These are phyloP conservation scores for Candida chilensis DNA, from an alignment of 805 yeast species.

Conservation along the genomic window DNA sequence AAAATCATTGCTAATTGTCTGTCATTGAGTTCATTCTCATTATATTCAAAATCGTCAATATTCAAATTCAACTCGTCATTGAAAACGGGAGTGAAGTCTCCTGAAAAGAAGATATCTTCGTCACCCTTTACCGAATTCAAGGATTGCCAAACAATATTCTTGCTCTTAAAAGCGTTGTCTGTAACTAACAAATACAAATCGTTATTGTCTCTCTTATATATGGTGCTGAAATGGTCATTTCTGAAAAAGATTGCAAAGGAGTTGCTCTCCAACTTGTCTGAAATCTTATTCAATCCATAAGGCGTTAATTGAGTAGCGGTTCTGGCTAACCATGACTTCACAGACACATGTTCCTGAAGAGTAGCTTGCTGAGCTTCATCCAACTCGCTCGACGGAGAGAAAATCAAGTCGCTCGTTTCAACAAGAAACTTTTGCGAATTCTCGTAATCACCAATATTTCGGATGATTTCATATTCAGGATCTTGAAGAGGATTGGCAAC, in stretches of 20 bases:
- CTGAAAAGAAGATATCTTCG: slow-evolving; percentile 63
- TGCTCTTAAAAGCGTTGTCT: slow-evolving; percentile 53
- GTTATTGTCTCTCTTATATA: slow-evolving; percentile 38
- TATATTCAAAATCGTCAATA: slow-evolving; percentile 5
- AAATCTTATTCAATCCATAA: slow-evolving; percentile 47
- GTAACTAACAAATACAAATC: slow-evolving; percentile 62
- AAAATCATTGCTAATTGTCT: slow-evolving; percentile 31
- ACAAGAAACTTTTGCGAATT: slow-evolving; percentile 49
- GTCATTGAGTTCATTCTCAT: slow-evolving; percentile 21
- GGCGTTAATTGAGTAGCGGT: slow-evolving; percentile 73
- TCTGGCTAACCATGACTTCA: slow-evolving; percentile 31
- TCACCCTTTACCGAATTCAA: slow-evolving; percentile 58
- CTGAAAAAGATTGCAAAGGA: slow-evolving; percentile 70
- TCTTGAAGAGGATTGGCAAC: slow-evolving; percentile 31
- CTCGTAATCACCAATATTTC: slow-evolving; percentile 29
- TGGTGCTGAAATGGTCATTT: slow-evolving; percentile 81
- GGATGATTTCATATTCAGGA: slow-evolving; percentile 4
- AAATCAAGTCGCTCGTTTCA: slow-evolving; percentile 2
- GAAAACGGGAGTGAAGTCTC: slow-evolving; percentile 44
- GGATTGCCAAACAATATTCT: slow-evolving; percentile 75
- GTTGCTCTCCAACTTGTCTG: slow-evolving; percentile 34
- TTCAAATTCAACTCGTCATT: slow-evolving; percentile 10
- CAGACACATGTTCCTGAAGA: slow-evolving; percentile 3
- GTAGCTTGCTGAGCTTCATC: slow-evolving; percentile 4
- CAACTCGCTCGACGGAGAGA: slow-evolving; percentile 9